Base-by-base conservation (phyloP, 495 filamentous ascomycete species). In the Penicillium subrubescens region DNA sequence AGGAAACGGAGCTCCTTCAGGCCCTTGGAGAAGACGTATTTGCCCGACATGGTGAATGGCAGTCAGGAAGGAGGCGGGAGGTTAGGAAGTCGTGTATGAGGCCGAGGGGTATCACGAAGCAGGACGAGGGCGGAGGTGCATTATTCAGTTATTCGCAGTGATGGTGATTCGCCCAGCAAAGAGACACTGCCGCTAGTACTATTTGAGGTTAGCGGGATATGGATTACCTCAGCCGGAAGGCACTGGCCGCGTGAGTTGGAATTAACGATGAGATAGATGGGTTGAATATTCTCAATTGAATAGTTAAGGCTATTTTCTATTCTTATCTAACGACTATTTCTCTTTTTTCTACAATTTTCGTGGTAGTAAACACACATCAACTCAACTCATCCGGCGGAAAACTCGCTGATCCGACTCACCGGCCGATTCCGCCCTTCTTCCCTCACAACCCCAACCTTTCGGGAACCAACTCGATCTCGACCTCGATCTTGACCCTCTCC, bases 1-100 rank as follows among this genome's bases (percentile, higher is more conserved):
- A 94, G 84, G 82, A 99, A 99, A 67, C 95, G 92, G 74, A 99
- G 85, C 84, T 99, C 95, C 86, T 94, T 97, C 73, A 99, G 82
- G 62, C 84, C 77, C 74, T 91, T 91, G 62, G 88, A 85, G 78
- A 98, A 99, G 68, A 87, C 91, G 78, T 97, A 97, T 84, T 95
- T 96, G 77, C 85, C 81, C 60, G 95, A 92, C 95, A 98, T 99
- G 53, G 71, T 83, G 76, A 58, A 21, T 48, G 57, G 35, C 34
- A 51, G 61, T 48, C 37, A 57, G 55, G 50, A 61, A 63, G 35
- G 57, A 35, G 65, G 57, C 39, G 46, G 66, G 29, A 55, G 15
- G 35, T 33, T 0, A 8, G 27, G 23, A 48, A 25, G 41, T 27
- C 4, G 56, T 31, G 53, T 37, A 19, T 27, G 57, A 62, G 50